Conservation (phyloP, 2,329 filamentous ascomycete genomes). For the Epichloe bromicola region DNA sequence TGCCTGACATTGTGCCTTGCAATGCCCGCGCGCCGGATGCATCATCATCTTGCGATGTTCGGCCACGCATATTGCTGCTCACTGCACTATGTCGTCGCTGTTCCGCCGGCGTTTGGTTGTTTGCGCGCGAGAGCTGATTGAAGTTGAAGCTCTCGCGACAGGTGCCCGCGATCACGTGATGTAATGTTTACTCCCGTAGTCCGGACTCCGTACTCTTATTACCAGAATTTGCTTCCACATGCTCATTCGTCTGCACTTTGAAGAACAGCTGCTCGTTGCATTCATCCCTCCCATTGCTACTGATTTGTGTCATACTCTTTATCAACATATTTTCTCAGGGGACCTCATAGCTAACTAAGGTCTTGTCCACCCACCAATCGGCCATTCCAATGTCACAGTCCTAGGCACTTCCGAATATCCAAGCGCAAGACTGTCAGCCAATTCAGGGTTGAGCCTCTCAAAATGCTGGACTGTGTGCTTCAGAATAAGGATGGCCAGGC, state of each 20-base stretch:
- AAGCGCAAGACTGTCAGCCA: neutral
- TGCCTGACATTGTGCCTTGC: conserved; percentile 17
- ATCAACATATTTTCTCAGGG: too few relatives aligned
- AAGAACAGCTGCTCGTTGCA: neutral
- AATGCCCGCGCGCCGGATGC: conserved; percentile 15
- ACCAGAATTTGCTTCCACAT: neutral
- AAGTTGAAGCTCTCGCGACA: conserved; percentile 2
- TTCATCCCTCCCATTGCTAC: too few relatives aligned
- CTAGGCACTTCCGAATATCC: neutral
- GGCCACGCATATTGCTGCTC: conserved; percentile 19
- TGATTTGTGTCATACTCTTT: too few relatives aligned
- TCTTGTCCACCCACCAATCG: too few relatives aligned
- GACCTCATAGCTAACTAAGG: too few relatives aligned
- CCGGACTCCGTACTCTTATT: too few relatives aligned
- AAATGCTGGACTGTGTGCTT: neutral
- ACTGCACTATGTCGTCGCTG: neutral
- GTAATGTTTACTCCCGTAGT: too few relatives aligned
- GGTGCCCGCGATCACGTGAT: conserved; percentile 3
- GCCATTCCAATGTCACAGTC: too few relatives aligned
- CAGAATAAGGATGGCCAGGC: neutral
- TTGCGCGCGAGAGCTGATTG: neutral
- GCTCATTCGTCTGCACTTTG: neutral
- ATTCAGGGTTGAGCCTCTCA: neutral
- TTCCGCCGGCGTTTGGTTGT: neutral
- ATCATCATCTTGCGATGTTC: conserved; percentile 20